Evolutionary conservation across 306 rosid species (phyloP).

Genomic region (Casuarina equisetifolia): DNA sequence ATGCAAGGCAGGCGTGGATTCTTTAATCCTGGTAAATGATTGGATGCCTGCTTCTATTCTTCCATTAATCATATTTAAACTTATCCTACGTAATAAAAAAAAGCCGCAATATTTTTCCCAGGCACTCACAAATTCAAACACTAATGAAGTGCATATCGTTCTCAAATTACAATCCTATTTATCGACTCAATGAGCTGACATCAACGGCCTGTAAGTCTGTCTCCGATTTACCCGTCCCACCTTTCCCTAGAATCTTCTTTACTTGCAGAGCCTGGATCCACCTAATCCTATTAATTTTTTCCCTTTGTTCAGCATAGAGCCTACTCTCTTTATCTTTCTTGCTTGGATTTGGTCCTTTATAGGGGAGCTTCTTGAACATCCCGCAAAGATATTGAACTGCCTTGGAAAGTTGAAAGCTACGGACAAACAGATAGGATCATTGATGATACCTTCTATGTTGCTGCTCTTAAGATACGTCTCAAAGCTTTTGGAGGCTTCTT

Average conservation of each 20-base stretch:
- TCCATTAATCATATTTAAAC: neutral
- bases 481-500: too few species aligned
- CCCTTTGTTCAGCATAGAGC: neutral
- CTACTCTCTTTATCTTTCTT: neutral
- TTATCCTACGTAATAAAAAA: too few species aligned
- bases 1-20: slow-evolving; percentile 13
- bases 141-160: too few species aligned
- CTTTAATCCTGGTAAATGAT: slow-evolving; percentile 36
- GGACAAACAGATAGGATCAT: neutral
- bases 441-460: neutral
- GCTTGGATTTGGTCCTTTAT: neutral
- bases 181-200: too few species aligned
- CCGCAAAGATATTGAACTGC: too few species aligned
- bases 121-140: too few species aligned
- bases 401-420: neutral
- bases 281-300: neutral
- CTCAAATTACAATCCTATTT: too few species aligned
- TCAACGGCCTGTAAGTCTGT: too few species aligned
- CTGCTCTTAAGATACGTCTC: neutral
- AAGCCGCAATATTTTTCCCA: too few species aligned
- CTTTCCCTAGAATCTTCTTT: too few species aligned
- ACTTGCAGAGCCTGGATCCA: neutral
- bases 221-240: too few species aligned
- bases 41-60: slow-evolving; percentile 34
- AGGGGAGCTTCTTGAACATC: neutral